Conservation (phyloP, 495 filamentous ascomycete species). For the Pseudomonodictys pantanalensis region DNA sequence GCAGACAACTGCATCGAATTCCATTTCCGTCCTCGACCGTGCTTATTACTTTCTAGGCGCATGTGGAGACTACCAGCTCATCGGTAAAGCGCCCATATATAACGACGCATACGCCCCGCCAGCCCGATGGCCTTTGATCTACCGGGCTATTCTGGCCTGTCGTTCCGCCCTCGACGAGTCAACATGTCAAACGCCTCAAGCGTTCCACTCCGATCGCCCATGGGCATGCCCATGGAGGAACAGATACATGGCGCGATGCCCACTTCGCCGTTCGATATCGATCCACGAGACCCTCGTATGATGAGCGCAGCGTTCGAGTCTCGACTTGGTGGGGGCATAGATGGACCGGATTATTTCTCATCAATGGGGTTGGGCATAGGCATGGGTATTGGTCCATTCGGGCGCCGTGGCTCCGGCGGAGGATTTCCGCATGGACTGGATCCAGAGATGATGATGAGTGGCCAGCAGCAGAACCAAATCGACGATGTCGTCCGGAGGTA, state of each 20-base stretch:
- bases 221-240: slow-evolving; percentile 18
- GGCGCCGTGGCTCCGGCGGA: not conserved
- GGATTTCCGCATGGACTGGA: slow-evolving; percentile 23
- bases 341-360: slow-evolving; percentile 25
- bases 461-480: slow-evolving; percentile 5
- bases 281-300: slow-evolving; percentile 24
- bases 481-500: slow-evolving; percentile 32
- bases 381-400: slow-evolving; percentile 11
- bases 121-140: slow-evolving; percentile 2
- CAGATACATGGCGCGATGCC: slow-evolving; percentile 9
- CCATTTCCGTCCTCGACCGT: too few relatives aligned
- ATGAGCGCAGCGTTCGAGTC: slow-evolving; percentile 22
- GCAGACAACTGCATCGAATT: too few relatives aligned
- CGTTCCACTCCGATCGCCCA: slow-evolving; percentile 13
- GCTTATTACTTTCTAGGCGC: too few relatives aligned
- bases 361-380: too few relatives aligned
- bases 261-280: slow-evolving; percentile 23
- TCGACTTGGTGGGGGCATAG: slow-evolving; percentile 19
- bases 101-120: too few relatives aligned
- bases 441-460: slow-evolving; percentile 20
- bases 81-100: too few relatives aligned
- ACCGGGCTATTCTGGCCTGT: not conserved
- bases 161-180: not conserved
- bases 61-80: too few relatives aligned
- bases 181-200: slow-evolving; percentile 1